Base-by-base conservation (phyloP, 1,139 yeast genomes). In the Taiozyma onychis region DNA sequence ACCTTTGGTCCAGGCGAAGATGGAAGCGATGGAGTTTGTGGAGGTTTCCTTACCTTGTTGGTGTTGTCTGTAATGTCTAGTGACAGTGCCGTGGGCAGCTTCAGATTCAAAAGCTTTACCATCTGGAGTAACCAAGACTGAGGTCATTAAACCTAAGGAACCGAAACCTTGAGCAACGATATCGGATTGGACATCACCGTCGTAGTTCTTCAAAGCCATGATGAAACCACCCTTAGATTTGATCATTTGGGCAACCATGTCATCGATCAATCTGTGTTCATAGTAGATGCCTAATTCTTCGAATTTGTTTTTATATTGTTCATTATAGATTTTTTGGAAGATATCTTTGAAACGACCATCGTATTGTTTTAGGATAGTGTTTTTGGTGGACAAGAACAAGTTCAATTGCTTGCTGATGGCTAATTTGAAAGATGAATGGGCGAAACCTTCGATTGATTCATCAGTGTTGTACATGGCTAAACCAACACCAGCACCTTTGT, bases 91-190 rank as follows among this genome's bases (percentile, higher is more conserved):
- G 69, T 91, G 97, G 28, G 98, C 97, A 54, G 97, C 97, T 73
- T 91, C 98, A 53, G 95, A 78, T 76, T 91, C 97, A 68, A 89
- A 90, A 32, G 97, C 86, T 45, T 87, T 88, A 48, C 98, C 98
- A 71, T 91, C 97, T 47, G 97, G 96, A 37, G 97, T 85, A 70
- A 89, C 81, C 60, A 91, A 80, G 47, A 89, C 96, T 13, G 97
- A 91, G 39, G 97, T 90, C 98, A 91, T 91, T 64, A 91, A 79
- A 49, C 98, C 98, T 58, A 91, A 78, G 28, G 97, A 90, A 43
- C 98, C 98, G 65, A 90, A 91, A 41, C 98, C 98, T 74, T 91
- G 98, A 43, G 98, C 98, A 54, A 91, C 97, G 63, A 91, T 88
- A 69, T 91, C 98, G 32, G 96, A 86, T 73, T 90, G 96, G 53